Conservation (phyloP, 1,284 basidiomycete species). For the Macrocystidia cucumis region DNA sequence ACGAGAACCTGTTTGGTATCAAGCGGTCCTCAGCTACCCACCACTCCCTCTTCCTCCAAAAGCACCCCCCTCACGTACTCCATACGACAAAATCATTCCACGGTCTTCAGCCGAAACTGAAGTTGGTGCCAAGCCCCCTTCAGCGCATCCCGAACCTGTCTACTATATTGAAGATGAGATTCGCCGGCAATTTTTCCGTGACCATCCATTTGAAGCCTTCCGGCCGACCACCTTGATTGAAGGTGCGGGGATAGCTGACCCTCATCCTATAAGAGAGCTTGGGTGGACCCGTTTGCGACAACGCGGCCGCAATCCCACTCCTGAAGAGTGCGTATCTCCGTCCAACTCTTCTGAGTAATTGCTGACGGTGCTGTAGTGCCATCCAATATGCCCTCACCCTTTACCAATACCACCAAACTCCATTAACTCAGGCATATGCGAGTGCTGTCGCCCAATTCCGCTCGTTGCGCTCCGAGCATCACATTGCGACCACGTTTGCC, state of each 20-base stretch:
- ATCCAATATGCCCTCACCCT: slow-evolving; percentile 79
- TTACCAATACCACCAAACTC: slow-evolving; percentile 54
- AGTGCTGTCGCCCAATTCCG: slow-evolving; percentile 82
- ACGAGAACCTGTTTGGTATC: slow-evolving; percentile 78
- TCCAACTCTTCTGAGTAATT: slow-evolving; percentile 9
- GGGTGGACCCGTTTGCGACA: slow-evolving; percentile 76
- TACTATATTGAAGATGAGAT: slow-evolving; percentile 83
- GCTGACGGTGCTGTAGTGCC: slow-evolving; percentile 40
- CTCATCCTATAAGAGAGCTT: slow-evolving; percentile 50
- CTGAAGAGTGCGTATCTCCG: slow-evolving; percentile 76
- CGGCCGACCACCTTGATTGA: slow-evolving; percentile 78
- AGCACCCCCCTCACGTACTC: slow-evolving; percentile 50
- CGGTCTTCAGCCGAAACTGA: slow-evolving; percentile 5
- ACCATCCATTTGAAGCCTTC: slow-evolving; percentile 96
- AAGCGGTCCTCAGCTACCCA: slow-evolving; percentile 82
- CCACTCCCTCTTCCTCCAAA: slow-evolving; percentile 80
- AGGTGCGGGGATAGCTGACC: slow-evolving; percentile 43
- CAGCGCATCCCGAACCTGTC: slow-evolving; percentile 56
- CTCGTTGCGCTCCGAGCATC: slow-evolving; percentile 77
- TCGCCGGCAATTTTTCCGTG: slow-evolving; percentile 87
- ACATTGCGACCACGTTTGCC: slow-evolving; percentile 73
- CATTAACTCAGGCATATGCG: slow-evolving; percentile 79
- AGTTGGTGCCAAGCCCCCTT: slow-evolving; percentile 31
- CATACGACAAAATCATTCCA: slow-evolving; percentile 35
- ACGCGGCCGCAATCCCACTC: slow-evolving; percentile 72